Evolutionary conservation across 169 alveolate species (phyloP), one percentile per base, ranked within the genome.

Genomic region (Plasmodium billcollinsi): DNA sequence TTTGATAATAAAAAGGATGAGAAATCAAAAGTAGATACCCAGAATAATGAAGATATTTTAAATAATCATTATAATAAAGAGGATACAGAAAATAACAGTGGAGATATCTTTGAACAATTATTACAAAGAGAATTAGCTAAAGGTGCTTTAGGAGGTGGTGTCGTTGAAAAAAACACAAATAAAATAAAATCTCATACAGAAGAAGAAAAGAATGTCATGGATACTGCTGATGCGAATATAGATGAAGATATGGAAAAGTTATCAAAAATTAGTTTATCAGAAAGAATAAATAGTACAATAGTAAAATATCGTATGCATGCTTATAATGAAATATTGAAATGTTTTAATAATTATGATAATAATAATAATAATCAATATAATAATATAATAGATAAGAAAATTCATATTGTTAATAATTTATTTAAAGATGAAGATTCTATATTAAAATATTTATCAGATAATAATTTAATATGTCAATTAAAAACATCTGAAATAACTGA

Each of bases 81-180:
- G 14, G 78, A 63, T 18, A 33, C 24, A 18, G 92, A 85, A 61
- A 49, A 80, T 47, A 80, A n/a, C 12, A 85, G 92, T 52, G 61
- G 50, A 8, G 88, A 85, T 14, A 85, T 85, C 11, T 85, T 85
- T 65, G 92, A 85, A 26, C 92, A 85, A 29, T 39, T 85, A 15
- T 70, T 85, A 2, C 92, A 85, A 52, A 69, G 92, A 24, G 92
- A 85, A 58, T 20, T 85, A n/a, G 92, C 92, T 4, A 85, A 85
- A 52, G 92, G 92, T 12, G 70, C 92, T 11, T 61, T 71, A 20
- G 92, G 92, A 2, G 92, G 92, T 11, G 92, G 92, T 0, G 92
- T 85, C 20, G 88, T 85, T 12, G 92, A 50, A 59, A 85, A 72
- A 15, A 71, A 72, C n/a, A 52, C 21, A 33, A 85, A 9, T 24